Base-by-base conservation (phyloP, 192 early-diverging fungal genomes). In the Mortierella antarctica region DNA sequence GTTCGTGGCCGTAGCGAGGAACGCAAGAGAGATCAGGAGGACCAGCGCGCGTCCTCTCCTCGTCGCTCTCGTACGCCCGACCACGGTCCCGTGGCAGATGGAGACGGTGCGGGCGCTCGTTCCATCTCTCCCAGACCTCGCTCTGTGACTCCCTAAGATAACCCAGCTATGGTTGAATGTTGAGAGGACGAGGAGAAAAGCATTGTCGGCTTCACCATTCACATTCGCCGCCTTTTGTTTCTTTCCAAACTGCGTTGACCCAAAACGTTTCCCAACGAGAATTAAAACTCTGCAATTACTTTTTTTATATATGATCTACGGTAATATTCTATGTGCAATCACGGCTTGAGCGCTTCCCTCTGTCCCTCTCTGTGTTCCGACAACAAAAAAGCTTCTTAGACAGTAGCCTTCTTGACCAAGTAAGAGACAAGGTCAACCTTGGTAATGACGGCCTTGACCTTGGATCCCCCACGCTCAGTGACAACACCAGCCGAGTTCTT, bases 361-460 rank as follows among this genome's bases (percentile, higher is more conserved):
- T 17, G 17, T 31, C 50, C 17, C 13, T 51, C 13, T 51, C 1
- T 15, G 17, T 15, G 4, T 11, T 51, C 50, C 13, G 4, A 51
- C 13, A 51, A 17, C 1, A 31, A 31, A 31, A 31, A 31, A 31
- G 3, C 41, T 2, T 6, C 49, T 66, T 68, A 80, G 47, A 50
- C 59, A 21, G 70, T 41, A 14, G 70, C 55, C 77, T 80, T 80
- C 70, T 92, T 88, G 67, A 95, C 91, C 70, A 99, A 82, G 72
- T 86, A 94, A 2, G 90, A 83, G 21, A 99, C 86, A 64, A 99
- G 83, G 82, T 99, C 98, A 56, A 98, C 91, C 80, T 97, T 97
- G 62, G 96, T 99, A 39, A 98, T 89, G n/a, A 99, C 95, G 61
- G 96, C 93, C 64, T 88, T 88, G 52, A 90, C 87, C 56, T 91